phyloP scores from a whole-genome alignment of 2,329 filamentous ascomycete species.

The Trichoderma sp. region DNA sequence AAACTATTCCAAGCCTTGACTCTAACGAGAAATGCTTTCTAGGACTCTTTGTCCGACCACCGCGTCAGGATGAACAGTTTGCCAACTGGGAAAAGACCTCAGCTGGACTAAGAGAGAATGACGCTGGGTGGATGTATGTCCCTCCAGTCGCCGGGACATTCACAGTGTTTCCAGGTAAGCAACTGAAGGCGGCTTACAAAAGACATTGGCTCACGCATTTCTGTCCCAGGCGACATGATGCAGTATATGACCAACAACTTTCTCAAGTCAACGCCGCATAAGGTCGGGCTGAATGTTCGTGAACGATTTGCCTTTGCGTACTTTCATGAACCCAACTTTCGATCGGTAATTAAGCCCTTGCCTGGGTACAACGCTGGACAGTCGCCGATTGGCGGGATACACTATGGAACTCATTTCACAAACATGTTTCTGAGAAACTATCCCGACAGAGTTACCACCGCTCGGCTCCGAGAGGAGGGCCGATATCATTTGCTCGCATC shows the following conservation, averaged over 20 bases:
- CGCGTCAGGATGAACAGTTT: slow-evolving; percentile 44
- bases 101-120: slow-evolving; percentile 50
- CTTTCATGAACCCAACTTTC: slow-evolving; percentile 57
- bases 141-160: slow-evolving; percentile 50
- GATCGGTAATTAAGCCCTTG: slow-evolving; percentile 49
- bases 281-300: slow-evolving; percentile 53
- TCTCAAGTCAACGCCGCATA: slow-evolving; percentile 54
- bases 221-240: slow-evolving; percentile 53
- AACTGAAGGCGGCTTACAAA: too few species aligned
- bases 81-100: slow-evolving; percentile 53
- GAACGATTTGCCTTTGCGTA: slow-evolving; percentile 56
- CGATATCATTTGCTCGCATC: slow-evolving; percentile 33
- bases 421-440: slow-evolving; percentile 57
- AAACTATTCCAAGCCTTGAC: not conserved
- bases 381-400: slow-evolving; percentile 45
- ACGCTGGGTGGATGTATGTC: slow-evolving; percentile 53
- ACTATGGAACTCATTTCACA: slow-evolving; percentile 58
- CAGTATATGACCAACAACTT: slow-evolving; percentile 53
- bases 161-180: slow-evolving; percentile 53
- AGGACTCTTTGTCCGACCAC: slow-evolving; percentile 53
- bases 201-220: not conserved
- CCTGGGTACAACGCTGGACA: slow-evolving; percentile 43
- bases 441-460: slow-evolving; percentile 51
- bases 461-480: slow-evolving; percentile 41
- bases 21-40: not conserved